These are phyloP conservation scores for Orobanche coerulescens DNA, from an alignment of 257 asterid species.

Conservation along the genomic window DNA sequence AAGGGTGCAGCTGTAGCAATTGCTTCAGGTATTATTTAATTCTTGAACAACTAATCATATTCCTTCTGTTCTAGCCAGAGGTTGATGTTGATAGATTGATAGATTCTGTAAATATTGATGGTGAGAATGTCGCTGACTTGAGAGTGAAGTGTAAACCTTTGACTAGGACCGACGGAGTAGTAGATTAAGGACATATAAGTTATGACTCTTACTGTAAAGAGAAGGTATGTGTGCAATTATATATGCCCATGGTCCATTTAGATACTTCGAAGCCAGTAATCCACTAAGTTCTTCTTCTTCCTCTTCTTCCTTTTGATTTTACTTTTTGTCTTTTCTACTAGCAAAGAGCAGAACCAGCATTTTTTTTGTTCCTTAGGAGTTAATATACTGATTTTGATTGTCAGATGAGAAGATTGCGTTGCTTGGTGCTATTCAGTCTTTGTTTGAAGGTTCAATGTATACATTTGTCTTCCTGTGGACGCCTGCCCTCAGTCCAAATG, in stretches of 20 bases:
- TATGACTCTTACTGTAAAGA: neutral
- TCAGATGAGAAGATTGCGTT: constrained; percentile 93
- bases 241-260: neutral
- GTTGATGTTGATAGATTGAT: no score
- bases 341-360: neutral
- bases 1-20: constrained; percentile 83
- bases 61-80: no score
- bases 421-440: constrained; percentile 92
- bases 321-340: neutral
- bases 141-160: no score
- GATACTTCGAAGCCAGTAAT: no score
- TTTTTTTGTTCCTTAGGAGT: constrained; percentile 14
- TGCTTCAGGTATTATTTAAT: constrained; percentile 62
- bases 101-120: no score
- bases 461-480: constrained; percentile 97
- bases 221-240: constrained; percentile 1
- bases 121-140: no score
- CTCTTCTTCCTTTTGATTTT: no score
- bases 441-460: constrained; percentile 96
- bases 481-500: constrained; percentile 90
- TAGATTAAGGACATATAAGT: neutral
- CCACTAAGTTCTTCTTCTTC: no score
- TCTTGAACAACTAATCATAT: no score
- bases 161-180: no score
- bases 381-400: constrained; percentile 20